phyloP scores from a whole-genome alignment of 2,329 filamentous ascomycete genomes.

The Ascosphaera apis region DNA sequence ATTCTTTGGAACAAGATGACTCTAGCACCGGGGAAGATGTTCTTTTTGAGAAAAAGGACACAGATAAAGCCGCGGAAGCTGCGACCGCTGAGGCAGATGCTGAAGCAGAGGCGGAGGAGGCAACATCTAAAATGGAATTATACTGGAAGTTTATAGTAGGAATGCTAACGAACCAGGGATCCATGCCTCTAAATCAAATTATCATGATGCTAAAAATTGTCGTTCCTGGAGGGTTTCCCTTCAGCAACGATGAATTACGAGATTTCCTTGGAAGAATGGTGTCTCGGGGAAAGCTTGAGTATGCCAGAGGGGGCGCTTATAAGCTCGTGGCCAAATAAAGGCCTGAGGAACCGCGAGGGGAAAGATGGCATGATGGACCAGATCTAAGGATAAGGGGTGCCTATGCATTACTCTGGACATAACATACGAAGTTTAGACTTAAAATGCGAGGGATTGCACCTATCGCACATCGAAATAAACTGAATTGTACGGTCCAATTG shows the following conservation, averaged over 20 bases:
- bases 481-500: no score
- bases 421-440: no score
- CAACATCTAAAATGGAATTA: slow-evolving; percentile 45
- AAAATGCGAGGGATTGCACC: no score
- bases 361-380: not conserved
- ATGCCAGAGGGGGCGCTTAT: slow-evolving; percentile 44
- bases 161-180: slow-evolving; percentile 82
- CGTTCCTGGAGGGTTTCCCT: slow-evolving; percentile 67
- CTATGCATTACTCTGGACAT: no score
- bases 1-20: slow-evolving; percentile 22
- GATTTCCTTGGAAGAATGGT: slow-evolving; percentile 64
- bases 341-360: not conserved
- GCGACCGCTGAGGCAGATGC: slow-evolving; percentile 20
- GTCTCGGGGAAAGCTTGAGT: slow-evolving; percentile 43
- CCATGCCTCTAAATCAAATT: slow-evolving; percentile 63
- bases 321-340: slow-evolving; percentile 17
- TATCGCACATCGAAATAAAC: no score
- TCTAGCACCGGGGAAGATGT: slow-evolving; percentile 8
- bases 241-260: slow-evolving; percentile 68
- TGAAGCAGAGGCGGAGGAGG: slow-evolving; percentile 30
- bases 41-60: slow-evolving; percentile 7
- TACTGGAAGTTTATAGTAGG: slow-evolving; percentile 86
- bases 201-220: slow-evolving; percentile 91
- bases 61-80: slow-evolving; percentile 13
- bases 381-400: no score